Evolutionary conservation across 257 asterid genomes (phyloP), one percentile per base, ranked within the genome.

Genomic region (Primulina huaijiensis): DNA sequence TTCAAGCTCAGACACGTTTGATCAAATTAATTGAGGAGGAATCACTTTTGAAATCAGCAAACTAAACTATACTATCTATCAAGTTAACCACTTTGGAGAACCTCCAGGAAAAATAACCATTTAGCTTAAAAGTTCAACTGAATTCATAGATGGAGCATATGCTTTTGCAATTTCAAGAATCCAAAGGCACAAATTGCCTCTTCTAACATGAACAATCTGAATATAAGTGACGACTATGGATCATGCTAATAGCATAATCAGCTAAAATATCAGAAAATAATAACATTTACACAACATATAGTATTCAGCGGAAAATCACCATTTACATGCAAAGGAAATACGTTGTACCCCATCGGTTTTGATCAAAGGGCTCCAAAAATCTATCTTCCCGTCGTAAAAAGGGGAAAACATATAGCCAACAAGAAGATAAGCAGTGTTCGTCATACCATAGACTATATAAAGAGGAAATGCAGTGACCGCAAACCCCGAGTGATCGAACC

Each of bases 61-160:
- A 46, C 6, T 12, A 1, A 46, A 46, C 55, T 4, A 14, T 2
- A 3, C 19, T 14, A 40, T 40, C 60, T 43, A 71, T 66, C 60
- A 64, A 37, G 46, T 61, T 59, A 27, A 65, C 77, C 46, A 37
- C 77, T 53, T 55, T 40, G 52, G 52, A 52, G 20, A 35, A 23
- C 12, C 43, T 40, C 23, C 23, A 20, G n/a, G 60, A 40, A 65
- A 59, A 59, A 37, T 6, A 37, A 67, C 53, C 65, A 23, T 35
- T 68, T 68, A 50, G 34, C 50, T 38, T 12, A 68, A 58, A 23
- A 55, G 63, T 38, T 46, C 16, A 68, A 37, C 16, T 30, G 29
- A 68, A 34, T 31, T 21, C 21, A 4, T 16, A 43, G 31, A 64
- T 37, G 1, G 58, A 11, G 3, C n/a, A 56, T 8, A 60, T 59